Base-by-base conservation (phyloP, 257 asterid species). In the Capsicum baccatum region DNA sequence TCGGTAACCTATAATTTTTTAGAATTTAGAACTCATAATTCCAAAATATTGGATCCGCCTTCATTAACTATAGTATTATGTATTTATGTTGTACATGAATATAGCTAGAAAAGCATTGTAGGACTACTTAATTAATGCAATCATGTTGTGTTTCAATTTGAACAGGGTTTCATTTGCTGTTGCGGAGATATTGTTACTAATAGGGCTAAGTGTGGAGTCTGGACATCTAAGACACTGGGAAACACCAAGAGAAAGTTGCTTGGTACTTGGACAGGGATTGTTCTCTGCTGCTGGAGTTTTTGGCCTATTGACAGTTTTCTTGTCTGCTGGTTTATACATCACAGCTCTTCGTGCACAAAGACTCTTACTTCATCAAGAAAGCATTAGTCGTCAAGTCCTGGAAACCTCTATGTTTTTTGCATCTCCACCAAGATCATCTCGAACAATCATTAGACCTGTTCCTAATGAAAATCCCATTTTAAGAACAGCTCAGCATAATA, bases 141-240 rank as follows among this genome's bases (percentile, higher is more conserved):
- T 19, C 47, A 66, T 66, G 73, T 17, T 52, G 57, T 17, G 55
- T 39, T 74, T n/a, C 12, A 15, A 3, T 64, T 35, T 37, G 9
- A 50, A 78, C 89, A 96, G 99, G 99, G 63, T 86, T 37, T 88
- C 91, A 10, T 96, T 94, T 79, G 97, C 97, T 0, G 93, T 96
- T 44, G 98, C 93, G 48, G 99, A 94, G 87, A 92, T 96, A 55
- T 83, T 94, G 83, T 80, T 96, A 55, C 86, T 96, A 13, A 89
- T 94, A n/a, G 98, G 97, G 52, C 85, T 96, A 47, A 93, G 93
- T 79, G 92, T 93, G 7, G 99, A 96, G 87, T 94, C 98, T 6
- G 98, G 99, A 17, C 98, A 96, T 85, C 91, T 96, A 67, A 92
- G 88, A 14, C 87, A 92, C 57, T 96, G 99, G 99, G 90, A 47